Conservation (phyloP, 164 flowering plant species). For the Santalum album region DNA sequence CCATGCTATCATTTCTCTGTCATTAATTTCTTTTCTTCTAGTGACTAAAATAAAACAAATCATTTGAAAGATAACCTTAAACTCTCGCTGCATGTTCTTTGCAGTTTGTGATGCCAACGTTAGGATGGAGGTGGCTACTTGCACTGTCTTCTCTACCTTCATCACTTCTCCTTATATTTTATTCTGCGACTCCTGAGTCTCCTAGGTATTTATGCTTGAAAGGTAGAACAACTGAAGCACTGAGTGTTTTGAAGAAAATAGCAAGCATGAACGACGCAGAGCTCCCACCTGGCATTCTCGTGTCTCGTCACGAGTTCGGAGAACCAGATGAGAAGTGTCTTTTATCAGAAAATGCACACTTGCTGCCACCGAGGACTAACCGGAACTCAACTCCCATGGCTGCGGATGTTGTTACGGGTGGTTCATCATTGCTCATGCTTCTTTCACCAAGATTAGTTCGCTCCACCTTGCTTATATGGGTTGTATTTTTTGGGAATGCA, state of each 20-base stretch:
- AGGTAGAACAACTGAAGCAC: conserved; percentile 59
- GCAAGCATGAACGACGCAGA: conserved; percentile 42
- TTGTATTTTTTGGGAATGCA: conserved; percentile 80
- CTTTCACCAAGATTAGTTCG: conserved; percentile 59
- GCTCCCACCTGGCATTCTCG: conserved; percentile 64
- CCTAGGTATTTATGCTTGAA: conserved; percentile 73
- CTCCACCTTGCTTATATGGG: conserved; percentile 82
- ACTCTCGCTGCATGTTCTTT: conserved; percentile 4
- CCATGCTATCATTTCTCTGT: no score
- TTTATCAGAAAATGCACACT: conserved; percentile 32
- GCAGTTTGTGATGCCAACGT: conserved; percentile 77
- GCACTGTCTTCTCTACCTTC: conserved; percentile 74
- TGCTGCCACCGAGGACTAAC: conserved; percentile 24
- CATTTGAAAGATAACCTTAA: background rate
- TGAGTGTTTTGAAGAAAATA: conserved; percentile 41
- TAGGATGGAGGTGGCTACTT: conserved; percentile 97
- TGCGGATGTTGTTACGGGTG: conserved; percentile 19
- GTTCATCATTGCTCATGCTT: conserved; percentile 38
- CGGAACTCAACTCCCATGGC: conserved; percentile 14
- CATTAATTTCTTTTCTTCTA: background rate
- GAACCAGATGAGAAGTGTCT: conserved; percentile 20
- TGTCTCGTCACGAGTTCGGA: conserved; percentile 34
- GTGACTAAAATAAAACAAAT: background rate
- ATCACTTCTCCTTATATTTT: conserved; percentile 56
- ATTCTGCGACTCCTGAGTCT: conserved; percentile 60